Conservation (phyloP, 371 early-diverging fungal species). For the Mucor racemosus region DNA sequence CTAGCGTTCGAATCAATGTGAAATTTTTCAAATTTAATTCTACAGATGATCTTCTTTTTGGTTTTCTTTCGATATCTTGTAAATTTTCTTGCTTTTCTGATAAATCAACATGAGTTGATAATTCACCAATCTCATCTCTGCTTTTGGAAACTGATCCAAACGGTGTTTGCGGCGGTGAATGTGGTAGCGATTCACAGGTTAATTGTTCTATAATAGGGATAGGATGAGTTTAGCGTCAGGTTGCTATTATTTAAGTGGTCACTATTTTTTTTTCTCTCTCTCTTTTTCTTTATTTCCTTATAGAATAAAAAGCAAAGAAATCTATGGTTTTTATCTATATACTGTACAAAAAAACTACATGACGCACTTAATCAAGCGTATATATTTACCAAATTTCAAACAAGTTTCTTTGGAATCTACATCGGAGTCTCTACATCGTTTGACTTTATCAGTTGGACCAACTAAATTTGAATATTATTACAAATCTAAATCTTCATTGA, state of each 20-base stretch:
- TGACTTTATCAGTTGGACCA: slow-evolving; percentile 18
- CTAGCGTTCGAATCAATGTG: slow-evolving; percentile 60
- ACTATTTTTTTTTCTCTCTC: too few relatives aligned
- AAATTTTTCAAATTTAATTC: slow-evolving; percentile 28
- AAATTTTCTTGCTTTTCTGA: slow-evolving; percentile 10
- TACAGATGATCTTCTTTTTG: slow-evolving; percentile 20
- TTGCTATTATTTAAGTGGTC: neutral
- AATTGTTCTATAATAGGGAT: slow-evolving; percentile 17
- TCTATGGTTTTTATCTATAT: neutral
- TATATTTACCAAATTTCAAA: slow-evolving; percentile 17
- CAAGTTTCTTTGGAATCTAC: slow-evolving; percentile 19
- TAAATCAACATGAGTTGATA: slow-evolving; percentile 25
- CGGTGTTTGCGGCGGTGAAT: slow-evolving; percentile 36
- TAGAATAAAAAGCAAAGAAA: neutral
- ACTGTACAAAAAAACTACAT: neutral
- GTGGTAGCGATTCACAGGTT: slow-evolving; percentile 30
- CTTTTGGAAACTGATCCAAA: slow-evolving; percentile 23
- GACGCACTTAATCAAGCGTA: neutral
- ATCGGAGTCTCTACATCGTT: slow-evolving; percentile 15
- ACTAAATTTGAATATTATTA: slow-evolving; percentile 8
- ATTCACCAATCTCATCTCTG: slow-evolving; percentile 9
- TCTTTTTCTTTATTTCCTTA: neutral
- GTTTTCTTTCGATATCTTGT: slow-evolving; percentile 5
- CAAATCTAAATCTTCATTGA: too few relatives aligned
- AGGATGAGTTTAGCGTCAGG: neutral